phyloP scores from a whole-genome alignment of 2,329 filamentous ascomycete genomes.

The Xylariales sp. region DNA sequence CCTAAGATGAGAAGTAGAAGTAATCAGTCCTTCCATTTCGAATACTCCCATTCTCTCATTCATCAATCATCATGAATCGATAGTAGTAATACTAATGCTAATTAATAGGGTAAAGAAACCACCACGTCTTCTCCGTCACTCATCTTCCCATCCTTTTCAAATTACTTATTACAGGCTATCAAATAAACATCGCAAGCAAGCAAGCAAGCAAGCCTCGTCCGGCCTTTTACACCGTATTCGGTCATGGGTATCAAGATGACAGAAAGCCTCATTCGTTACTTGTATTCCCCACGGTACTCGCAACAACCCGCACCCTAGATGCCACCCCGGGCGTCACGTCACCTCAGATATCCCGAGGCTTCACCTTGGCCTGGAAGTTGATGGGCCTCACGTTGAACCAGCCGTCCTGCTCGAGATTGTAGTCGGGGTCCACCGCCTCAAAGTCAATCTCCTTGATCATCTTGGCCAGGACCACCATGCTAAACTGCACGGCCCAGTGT shows the following conservation, averaged over 20 bases:
- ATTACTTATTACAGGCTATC: slow-evolving; percentile 14
- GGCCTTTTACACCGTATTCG: slow-evolving; percentile 3
- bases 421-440: slow-evolving; percentile 55
- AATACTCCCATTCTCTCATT: no score
- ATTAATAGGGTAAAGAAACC: no score
- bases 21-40: no score
- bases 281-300: neutral
- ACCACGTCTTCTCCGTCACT: neutral
- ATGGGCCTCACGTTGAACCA: slow-evolving; percentile 65
- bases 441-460: slow-evolving; percentile 61
- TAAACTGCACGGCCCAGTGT: slow-evolving; percentile 62
- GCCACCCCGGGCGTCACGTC: neutral
- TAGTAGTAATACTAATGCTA: no score
- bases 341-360: slow-evolving; percentile 48
- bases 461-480: slow-evolving; percentile 55
- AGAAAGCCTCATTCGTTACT: slow-evolving; percentile 3
- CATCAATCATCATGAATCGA: no score
- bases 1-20: no score
- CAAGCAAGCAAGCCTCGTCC: neutral
- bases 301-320: no score
- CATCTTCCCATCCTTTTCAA: neutral
- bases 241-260: slow-evolving; percentile 29
- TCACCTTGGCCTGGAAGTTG: slow-evolving; percentile 58
- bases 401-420: slow-evolving; percentile 59
- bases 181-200: neutral